phyloP scores from a whole-genome alignment of 1,284 basidiomycete species.

The Moesziomyces parantarcticus region DNA sequence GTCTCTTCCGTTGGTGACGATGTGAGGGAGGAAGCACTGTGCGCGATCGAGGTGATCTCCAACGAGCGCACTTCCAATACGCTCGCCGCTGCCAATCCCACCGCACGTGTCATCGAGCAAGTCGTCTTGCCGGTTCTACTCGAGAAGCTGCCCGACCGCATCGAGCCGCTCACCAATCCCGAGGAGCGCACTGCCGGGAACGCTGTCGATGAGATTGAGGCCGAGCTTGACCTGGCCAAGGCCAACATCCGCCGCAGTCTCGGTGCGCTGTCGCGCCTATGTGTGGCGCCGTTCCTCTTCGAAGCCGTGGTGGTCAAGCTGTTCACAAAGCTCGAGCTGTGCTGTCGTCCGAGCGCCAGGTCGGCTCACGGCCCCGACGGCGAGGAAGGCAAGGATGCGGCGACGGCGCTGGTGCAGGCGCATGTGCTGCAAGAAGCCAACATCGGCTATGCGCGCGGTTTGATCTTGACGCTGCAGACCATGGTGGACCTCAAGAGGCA shows the following conservation, averaged over 20 bases:
- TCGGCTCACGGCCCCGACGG: constrained; percentile 72
- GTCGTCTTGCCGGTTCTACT: constrained; percentile 69
- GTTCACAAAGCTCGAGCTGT: constrained; percentile 80
- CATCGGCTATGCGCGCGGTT: constrained; percentile 60
- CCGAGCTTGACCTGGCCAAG: constrained; percentile 33
- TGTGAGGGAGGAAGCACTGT: constrained; percentile 64
- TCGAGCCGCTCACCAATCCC: constrained; percentile 29
- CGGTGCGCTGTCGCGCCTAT: constrained; percentile 79
- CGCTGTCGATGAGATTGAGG: constrained; percentile 41
- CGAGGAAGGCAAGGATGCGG: constrained; percentile 76
- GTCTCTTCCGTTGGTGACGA: constrained; percentile 74
- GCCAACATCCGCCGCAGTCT: constrained; percentile 73
- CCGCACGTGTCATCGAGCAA: constrained; percentile 78
- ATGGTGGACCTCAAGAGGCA: constrained; percentile 55
- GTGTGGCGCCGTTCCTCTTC: constrained; percentile 81
- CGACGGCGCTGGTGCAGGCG: constrained; percentile 70
- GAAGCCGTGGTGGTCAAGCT: constrained; percentile 84
- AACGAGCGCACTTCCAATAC: constrained; percentile 79
- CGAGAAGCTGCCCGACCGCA: constrained; percentile 45
- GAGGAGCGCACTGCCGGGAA: constrained; percentile 22
- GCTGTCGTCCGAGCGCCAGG: constrained; percentile 76
- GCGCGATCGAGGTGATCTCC: constrained; percentile 42
- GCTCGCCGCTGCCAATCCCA: constrained; percentile 75
- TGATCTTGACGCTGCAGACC: constrained; percentile 59
- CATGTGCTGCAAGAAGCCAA: constrained; percentile 37